Percentiles rank a stretch among this genome's conserved stretches.
These are phyloP conservation scores for Lentinula boryana DNA, from an alignment of 768 basidiomycete genomes.

Conservation along the genomic window DNA sequence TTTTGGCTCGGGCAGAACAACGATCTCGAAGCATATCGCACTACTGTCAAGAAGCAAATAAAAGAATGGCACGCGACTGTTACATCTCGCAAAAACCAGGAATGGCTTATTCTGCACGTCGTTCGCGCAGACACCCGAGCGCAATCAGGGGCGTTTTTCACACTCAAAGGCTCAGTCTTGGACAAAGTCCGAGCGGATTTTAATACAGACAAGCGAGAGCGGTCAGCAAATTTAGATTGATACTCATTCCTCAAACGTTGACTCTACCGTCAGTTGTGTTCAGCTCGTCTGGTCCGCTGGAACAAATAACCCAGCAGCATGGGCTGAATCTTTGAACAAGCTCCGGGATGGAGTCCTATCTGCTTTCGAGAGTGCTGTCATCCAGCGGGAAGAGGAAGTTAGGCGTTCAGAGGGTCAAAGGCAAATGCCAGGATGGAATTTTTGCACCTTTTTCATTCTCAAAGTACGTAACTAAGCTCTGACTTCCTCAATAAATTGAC, in stretches of 20 bases:
- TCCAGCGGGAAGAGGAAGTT: constrained; percentile 84
- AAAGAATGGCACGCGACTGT: constrained; percentile 84
- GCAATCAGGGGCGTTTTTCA: constrained; percentile 65
- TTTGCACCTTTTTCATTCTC: constrained; percentile 92
- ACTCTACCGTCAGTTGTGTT: constrained; percentile 52
- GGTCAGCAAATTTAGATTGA: constrained; percentile 35
- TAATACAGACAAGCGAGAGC: constrained; percentile 81
- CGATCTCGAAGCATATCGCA: constrained; percentile 72
- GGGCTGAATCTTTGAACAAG: constrained; percentile 85
- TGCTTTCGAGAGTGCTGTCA: constrained; percentile 76
- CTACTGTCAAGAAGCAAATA: constrained; percentile 74
- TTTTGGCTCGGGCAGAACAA: constrained; percentile 33
- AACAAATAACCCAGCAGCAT: constrained; percentile 68
- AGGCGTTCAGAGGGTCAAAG: constrained; percentile 84
- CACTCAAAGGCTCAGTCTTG: constrained; percentile 76
- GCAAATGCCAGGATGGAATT: constrained; percentile 97
- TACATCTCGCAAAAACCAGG: constrained; percentile 71
- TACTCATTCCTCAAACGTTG: constrained; percentile 9
- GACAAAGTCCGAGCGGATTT: constrained; percentile 93
- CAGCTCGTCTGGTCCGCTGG: constrained; percentile 75
- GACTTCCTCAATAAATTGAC: constrained; percentile 6
- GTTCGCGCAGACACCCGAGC: constrained; percentile 64
- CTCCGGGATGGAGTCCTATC: constrained; percentile 85
- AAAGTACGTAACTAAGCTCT: constrained; percentile 52
- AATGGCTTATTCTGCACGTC: constrained; percentile 90